Conservation (phyloP, 208 protist genomes). For the Trypanosoma mega region DNA sequence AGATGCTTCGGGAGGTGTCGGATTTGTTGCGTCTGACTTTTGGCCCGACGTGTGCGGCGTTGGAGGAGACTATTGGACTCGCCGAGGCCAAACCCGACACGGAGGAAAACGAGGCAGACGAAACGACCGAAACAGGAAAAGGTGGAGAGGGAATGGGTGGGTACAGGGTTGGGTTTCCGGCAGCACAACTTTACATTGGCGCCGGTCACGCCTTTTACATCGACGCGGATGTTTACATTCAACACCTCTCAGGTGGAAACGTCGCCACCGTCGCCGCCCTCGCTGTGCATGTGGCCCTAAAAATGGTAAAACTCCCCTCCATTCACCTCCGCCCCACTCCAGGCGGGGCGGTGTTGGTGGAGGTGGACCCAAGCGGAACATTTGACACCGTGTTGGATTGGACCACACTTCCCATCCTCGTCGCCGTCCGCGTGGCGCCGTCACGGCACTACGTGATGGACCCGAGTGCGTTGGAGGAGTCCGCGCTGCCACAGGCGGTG, state of each 20-base stretch:
- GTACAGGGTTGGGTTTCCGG: slow-evolving; percentile 41
- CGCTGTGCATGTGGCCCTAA: slow-evolving; percentile 70
- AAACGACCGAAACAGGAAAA: neutral
- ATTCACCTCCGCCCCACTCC: slow-evolving; percentile 65
- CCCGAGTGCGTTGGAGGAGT: slow-evolving; percentile 65
- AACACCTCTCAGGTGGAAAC: slow-evolving; percentile 66
- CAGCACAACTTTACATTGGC: slow-evolving; percentile 67
- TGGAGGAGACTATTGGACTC: slow-evolving; percentile 51
- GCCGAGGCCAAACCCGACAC: slow-evolving; percentile 54
- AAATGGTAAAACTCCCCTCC: slow-evolving; percentile 45
- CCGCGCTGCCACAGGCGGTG: slow-evolving; percentile 77
- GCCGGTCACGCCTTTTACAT: slow-evolving; percentile 69
- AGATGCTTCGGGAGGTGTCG: slow-evolving; percentile 57
- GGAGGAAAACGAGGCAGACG: slow-evolving; percentile 6
- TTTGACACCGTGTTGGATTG: slow-evolving; percentile 58
- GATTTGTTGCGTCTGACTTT: slow-evolving; percentile 59
- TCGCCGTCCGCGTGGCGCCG: slow-evolving; percentile 55
- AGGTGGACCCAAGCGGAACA: slow-evolving; percentile 67
- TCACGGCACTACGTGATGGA: slow-evolving; percentile 83
- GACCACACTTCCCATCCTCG: slow-evolving; percentile 56
- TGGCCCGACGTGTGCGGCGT: slow-evolving; percentile 58
- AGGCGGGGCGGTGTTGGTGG: slow-evolving; percentile 48
- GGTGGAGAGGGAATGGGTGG: neutral
- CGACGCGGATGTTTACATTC: slow-evolving; percentile 82
- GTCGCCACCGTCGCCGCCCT: slow-evolving; percentile 42